Percentiles rank a stretch among this genome's conserved stretches.
These are phyloP conservation scores for Penicillium cosmopolitanum DNA, from an alignment of 495 filamentous ascomycete species.

Conservation along the genomic window DNA sequence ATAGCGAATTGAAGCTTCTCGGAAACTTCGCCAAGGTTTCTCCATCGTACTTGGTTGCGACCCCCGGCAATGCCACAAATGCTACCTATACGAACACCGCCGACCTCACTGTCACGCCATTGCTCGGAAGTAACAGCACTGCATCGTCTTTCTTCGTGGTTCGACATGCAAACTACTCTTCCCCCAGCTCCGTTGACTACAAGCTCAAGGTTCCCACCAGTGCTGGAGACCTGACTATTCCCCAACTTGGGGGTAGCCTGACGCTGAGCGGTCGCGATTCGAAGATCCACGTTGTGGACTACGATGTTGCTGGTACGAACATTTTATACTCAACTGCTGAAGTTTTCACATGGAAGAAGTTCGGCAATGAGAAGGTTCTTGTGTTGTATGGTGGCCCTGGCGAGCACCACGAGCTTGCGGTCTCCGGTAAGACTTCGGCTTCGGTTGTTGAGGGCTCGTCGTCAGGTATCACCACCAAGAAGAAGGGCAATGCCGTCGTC, in stretches of 20 bases:
- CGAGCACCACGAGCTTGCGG: constrained; percentile 70
- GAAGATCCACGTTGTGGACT: constrained; percentile 76
- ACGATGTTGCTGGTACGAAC: constrained; percentile 63
- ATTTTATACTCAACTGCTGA: constrained; percentile 78
- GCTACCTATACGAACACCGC: constrained; percentile 51
- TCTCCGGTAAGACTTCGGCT: constrained; percentile 45
- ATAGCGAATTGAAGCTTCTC: constrained; percentile 75
- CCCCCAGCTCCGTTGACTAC: constrained; percentile 58
- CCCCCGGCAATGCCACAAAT: constrained; percentile 52
- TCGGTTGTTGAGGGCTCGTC: constrained; percentile 53
- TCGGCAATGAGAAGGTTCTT: constrained; percentile 61
- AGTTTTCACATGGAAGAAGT: constrained; percentile 71
- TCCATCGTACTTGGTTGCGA: constrained; percentile 64
- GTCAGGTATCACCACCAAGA: constrained; percentile 44
- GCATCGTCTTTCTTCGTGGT: constrained; percentile 65
- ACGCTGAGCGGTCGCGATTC: constrained; percentile 74
- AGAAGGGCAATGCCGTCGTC: constrained; percentile 48
- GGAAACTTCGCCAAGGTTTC: constrained; percentile 73
- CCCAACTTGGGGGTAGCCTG: constrained; percentile 63
- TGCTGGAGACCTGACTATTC: constrained; percentile 62
- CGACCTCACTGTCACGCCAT: constrained; percentile 59
- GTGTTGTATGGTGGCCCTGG: constrained; percentile 71
- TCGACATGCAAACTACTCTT: constrained; percentile 65
- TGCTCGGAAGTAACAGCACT: constrained; percentile 52
- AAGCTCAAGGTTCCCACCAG: constrained; percentile 64